A percentile compares a stretch with the other conserved stretches of the same genome.
phyloP scores from a whole-genome alignment of 371 early-diverging fungal genomes.

The Apophysomyces sp. region DNA sequence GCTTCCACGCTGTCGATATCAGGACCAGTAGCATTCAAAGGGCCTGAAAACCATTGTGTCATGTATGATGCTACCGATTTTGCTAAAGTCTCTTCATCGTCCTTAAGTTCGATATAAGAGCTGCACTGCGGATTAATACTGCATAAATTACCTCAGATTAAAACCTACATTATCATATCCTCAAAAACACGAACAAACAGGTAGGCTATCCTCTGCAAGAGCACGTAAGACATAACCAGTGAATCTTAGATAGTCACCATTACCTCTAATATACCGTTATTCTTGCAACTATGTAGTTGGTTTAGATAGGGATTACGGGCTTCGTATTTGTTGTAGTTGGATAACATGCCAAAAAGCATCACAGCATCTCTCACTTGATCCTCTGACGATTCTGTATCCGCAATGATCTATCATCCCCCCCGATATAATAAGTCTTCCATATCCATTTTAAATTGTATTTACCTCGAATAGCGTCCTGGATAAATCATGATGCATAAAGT shows the following conservation, averaged over 20 bases:
- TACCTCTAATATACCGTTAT: conserved; percentile 26
- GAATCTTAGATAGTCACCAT: not conserved
- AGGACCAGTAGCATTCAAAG: conserved; percentile 18
- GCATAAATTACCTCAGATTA: not conserved
- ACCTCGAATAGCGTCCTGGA: conserved; percentile 41
- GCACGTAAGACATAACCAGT: not conserved
- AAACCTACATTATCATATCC: conserved; percentile 40
- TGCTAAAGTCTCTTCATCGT: conserved; percentile 49
- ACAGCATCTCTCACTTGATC: conserved; percentile 32
- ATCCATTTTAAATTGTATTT: too few species aligned
- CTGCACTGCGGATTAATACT: not conserved
- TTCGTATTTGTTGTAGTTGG: conserved; percentile 62
- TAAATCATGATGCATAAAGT: conserved; percentile 54
- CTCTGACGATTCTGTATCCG: conserved; percentile 14
- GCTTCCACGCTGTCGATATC: conserved; percentile 34
- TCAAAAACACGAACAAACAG: conserved; percentile 24
- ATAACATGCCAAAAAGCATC: conserved; percentile 46
- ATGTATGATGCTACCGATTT: conserved; percentile 47
- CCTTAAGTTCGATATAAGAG: conserved; percentile 39
- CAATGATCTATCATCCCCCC: conserved; percentile 24
- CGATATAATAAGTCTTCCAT: too few species aligned
- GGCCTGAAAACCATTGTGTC: conserved; percentile 47
- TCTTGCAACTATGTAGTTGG: conserved; percentile 27
- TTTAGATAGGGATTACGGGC: conserved; percentile 44
- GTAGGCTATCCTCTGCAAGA: conserved; percentile 27